Evolutionary conservation across 1,284 basidiomycete genomes (phyloP), one percentile per base, ranked within the genome.

Genomic region (Ceraceosorus guamensis): DNA sequence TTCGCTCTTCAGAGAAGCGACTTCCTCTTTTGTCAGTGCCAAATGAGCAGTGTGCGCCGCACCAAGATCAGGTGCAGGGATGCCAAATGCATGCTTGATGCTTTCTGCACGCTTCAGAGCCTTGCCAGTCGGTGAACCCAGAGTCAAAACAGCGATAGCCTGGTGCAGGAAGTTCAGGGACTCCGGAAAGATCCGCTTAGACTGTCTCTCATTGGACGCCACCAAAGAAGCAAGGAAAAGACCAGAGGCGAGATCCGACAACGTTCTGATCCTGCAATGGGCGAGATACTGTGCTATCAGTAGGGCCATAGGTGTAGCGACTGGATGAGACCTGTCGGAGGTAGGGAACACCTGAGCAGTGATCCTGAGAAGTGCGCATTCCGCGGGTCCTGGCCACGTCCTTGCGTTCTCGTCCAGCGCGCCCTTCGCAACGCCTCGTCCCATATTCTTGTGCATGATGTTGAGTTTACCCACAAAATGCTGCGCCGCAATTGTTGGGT

Each of bases 381-480:
- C 95, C 3, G 90, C 79, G 1, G 85, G 76, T 4, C 86, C 85
- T 1, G 95, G 95, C 85, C 90, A 95, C 0, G 91, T 97, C 77
- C 84, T 87, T 1, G 89, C 81, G 3, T 83, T 80, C 0, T 77
- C 77, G 24, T 83, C 79, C 11, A 83, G 79, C 0, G 89, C 79
- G 0, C 88, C 90, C n/a, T 81, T 82, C 2, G 85, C 82, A 6
- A 99, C 80, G 5, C 91, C 92, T 5, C 85, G 84, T 55, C 84
- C 84, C 50, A 98, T 83, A 76, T 97, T 97, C 79, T 91, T 91
- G 77, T 97, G 87, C 89, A 97, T 95, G 8, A 96, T 78, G 0
- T 82, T 79, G 47, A 98, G 81, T 77, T 97, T 97, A 50, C 82
- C 79, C 58, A 88, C 83, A 76, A 92, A 91, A 70, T 86, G 83